These are phyloP conservation scores for Termitomyces sp. DNA, from an alignment of 768 basidiomycete genomes.

Conservation along the genomic window DNA sequence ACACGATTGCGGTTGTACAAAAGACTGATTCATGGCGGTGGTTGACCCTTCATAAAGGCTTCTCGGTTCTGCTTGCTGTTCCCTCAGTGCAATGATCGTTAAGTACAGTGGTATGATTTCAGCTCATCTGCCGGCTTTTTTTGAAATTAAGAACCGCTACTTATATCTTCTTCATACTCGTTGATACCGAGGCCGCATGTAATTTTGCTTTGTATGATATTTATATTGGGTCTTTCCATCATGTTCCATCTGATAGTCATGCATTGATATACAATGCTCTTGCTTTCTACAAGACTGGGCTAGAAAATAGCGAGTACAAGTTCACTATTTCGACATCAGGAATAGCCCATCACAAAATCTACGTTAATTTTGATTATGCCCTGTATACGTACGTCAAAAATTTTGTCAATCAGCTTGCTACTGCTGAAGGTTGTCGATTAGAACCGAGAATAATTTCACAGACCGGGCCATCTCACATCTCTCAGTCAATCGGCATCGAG, in stretches of 20 bases:
- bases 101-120: neutral
- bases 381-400: slow-evolving; percentile 22
- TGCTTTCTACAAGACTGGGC: slow-evolving; percentile 19
- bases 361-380: too few relatives aligned
- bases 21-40: too few relatives aligned
- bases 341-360: slow-evolving; percentile 8
- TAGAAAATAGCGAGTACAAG: slow-evolving; percentile 23
- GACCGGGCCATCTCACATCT: too few relatives aligned
- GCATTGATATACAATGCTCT: slow-evolving; percentile 23
- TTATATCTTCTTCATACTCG: slow-evolving; percentile 25
- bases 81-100: neutral
- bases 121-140: neutral
- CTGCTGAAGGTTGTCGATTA: too few relatives aligned
- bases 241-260: slow-evolving; percentile 18
- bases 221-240: slow-evolving; percentile 16
- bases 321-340: slow-evolving; percentile 23
- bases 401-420: too few relatives aligned
- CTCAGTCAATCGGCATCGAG: neutral
- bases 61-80: too few relatives aligned
- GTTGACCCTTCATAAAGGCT: too few relatives aligned
- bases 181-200: slow-evolving; percentile 18
- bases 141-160: slow-evolving; percentile 24
- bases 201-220: slow-evolving; percentile 27
- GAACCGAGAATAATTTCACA: too few relatives aligned
- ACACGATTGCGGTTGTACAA: too few relatives aligned